phyloP scores from a whole-genome alignment of 1,139 yeast species.

The Hyphopichia pseudoburtonii region DNA sequence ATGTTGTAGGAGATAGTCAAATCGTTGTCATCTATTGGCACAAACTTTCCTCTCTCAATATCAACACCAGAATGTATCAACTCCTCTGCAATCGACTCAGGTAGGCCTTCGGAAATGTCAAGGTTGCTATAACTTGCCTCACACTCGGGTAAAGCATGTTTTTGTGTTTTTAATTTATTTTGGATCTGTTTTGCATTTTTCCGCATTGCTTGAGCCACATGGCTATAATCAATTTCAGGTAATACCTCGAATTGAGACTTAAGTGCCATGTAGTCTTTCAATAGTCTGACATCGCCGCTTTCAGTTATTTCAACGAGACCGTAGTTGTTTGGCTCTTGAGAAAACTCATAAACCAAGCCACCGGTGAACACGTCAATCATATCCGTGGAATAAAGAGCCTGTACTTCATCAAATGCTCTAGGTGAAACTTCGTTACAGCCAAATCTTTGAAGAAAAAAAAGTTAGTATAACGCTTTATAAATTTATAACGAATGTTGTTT shows the following conservation, averaged over 20 bases:
- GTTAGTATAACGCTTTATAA: slow-evolving; percentile 9
- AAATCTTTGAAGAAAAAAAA: too few species aligned
- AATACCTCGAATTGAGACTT: slow-evolving; percentile 45
- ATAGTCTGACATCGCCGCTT: slow-evolving; percentile 55
- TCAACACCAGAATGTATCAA: slow-evolving; percentile 51
- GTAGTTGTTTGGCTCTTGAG: slow-evolving; percentile 85
- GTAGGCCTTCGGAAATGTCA: slow-evolving; percentile 49
- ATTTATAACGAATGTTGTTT: not conserved
- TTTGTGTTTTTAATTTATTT: slow-evolving; percentile 22
- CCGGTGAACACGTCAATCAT: slow-evolving; percentile 88
- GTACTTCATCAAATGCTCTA: slow-evolving; percentile 77
- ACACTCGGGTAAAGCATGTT: slow-evolving; percentile 37
- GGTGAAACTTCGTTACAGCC: slow-evolving; percentile 90
- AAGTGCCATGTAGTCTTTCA: slow-evolving; percentile 55
- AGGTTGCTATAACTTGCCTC: slow-evolving; percentile 49
- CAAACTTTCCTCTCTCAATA: slow-evolving; percentile 46
- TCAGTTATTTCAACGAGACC: slow-evolving; percentile 71
- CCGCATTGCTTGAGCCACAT: slow-evolving; percentile 25
- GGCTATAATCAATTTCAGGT: slow-evolving; percentile 25
- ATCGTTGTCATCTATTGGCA: slow-evolving; percentile 40
- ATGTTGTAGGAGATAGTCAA: slow-evolving; percentile 37
- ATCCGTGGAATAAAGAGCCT: slow-evolving; percentile 63
- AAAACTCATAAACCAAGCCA: slow-evolving; percentile 87
- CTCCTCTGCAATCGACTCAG: slow-evolving; percentile 43
- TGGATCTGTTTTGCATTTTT: slow-evolving; percentile 25